Base-by-base conservation (phyloP, 441 rosid species). In the Codiaeum variegatum region DNA sequence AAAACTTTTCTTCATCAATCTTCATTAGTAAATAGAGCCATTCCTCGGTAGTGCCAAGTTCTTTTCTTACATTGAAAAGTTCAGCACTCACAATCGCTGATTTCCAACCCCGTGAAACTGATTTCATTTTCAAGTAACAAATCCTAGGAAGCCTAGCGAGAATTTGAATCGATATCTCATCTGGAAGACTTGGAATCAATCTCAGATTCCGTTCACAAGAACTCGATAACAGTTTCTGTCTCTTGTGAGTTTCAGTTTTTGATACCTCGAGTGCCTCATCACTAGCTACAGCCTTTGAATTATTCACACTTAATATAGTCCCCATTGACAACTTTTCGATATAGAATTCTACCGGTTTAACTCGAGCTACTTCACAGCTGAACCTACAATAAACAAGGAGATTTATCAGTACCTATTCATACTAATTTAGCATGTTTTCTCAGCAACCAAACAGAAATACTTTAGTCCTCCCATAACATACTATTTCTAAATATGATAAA, bases 11-110 rank as follows among this genome's bases (percentile, higher is more conserved):
- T 47, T 88, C 90, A 44, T 83, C 88, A 44, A 81, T 81, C 79
- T 94, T 91, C 16, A 91, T 88, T 62, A 94, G 76, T 62, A 94
- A 73, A 74, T 90, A 94, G 24, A 94, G 87, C 98, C 98, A 94
- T 51, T 90, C 98, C 78, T 94, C 98, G 2, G 89, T 87, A 24
- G 76, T 81, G 21, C 90, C 84, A 2, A 91, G 88, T 71, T 90
- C 85, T 81, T 89, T 88, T 77, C 98, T 88, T 73, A 91, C 76
- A 67, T 73, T 75, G 78, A 79, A 90, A 18, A 94, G 75, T 54
- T 90, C 93, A 38, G 88, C 40, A 69, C 85, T 84, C 13, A 69
- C 68, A 18, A 92, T 69, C 13, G 96, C 84, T 26, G 87, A 75
- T 73, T 75, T 90, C 98, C 98, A 94, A 40, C 80, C 76, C 62